These are phyloP conservation scores for Pascua sp. DNA, from an alignment of 1,284 basidiomycete species.

Conservation along the genomic window DNA sequence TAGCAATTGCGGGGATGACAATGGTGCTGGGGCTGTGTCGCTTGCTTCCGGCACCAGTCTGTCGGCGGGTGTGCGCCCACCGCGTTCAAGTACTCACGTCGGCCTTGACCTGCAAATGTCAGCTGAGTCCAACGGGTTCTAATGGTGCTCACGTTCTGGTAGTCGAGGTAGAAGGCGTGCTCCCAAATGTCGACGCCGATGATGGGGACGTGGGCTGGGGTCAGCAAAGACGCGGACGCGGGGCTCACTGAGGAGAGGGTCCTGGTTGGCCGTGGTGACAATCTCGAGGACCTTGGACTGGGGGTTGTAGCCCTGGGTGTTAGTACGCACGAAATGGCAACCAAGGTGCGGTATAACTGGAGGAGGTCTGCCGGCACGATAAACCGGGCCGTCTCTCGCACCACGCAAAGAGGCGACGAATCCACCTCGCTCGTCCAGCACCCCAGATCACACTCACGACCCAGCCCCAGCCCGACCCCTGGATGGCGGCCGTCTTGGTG, in stretches of 20 bases:
- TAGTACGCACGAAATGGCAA: neutral
- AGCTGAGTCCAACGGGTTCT: neutral
- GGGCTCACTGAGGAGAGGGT: constrained; percentile 70
- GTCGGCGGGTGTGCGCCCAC: neutral
- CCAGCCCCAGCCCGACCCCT: constrained; percentile 99
- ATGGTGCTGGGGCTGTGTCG: neutral
- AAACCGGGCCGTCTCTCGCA: no score
- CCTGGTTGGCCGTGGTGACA: constrained; percentile 92
- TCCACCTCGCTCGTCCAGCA: neutral
- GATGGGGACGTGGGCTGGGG: constrained; percentile 73
- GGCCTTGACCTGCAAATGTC: constrained; percentile 56
- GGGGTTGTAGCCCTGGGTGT: constrained; percentile 65
- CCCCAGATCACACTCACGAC: constrained; percentile 56
- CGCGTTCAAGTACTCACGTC: constrained; percentile 60
- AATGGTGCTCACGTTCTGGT: constrained; percentile 65
- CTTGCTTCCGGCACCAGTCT: no score
- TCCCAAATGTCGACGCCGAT: constrained; percentile 95
- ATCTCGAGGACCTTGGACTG: constrained; percentile 75
- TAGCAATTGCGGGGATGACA: neutral
- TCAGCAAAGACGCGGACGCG: neutral
- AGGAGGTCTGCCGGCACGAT: neutral
- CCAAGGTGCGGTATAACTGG: no score
- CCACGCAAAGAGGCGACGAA: no score
- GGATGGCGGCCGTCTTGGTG: constrained; percentile 82
- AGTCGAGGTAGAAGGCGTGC: constrained; percentile 70